Evolutionary conservation across 352 stramenopile genomes (phyloP), one percentile per base, ranked within the genome.

Genomic region (Chrysophaeum taylorii): DNA sequence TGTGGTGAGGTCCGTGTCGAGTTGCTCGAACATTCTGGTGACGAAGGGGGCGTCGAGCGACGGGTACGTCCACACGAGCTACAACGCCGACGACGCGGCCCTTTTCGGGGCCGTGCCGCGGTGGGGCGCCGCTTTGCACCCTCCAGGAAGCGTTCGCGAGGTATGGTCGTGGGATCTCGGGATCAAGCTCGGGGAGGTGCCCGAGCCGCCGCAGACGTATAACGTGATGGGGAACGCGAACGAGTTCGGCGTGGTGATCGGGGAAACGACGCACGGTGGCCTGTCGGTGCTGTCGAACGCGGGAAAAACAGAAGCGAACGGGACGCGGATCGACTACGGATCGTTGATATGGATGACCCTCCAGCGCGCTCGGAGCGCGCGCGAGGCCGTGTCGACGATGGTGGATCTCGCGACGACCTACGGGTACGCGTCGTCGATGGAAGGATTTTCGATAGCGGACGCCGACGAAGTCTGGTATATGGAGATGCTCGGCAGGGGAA

Each of bases 161-260:
- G 53, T 85, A 0, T 87, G 76, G 33, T 74, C 81, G 33, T 87
- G 82, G 82, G 82, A 87, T 67, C 75, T 66, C 16, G 82, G 81
- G 45, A 69, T 72, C 7, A 80, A 79, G 68, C 57, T 85, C 1
- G 82, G 82, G 41, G 48, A 74, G 23, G 87, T 87, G 29, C 68
- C 71, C 31, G 75, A 87, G 69, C 62, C 70, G 9, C 29, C 29
- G 18, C 29, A 68, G 63, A 87, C 82, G 9, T 84, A 81, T 41
- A 87, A 87, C 70, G 82, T 87, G 23, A 68, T 87, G 41, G 81
- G 79, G 1, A 87, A 87, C 68, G 70, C 69, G 15, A 87, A 87
- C 71, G 81, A 87, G 72, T 62, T 74, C 29, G 81, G 81, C 31
- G 35, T 87, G 14, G 75, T 76, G 33, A 87, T 87, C 76, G 79